phyloP scores from a whole-genome alignment of 2,329 filamentous ascomycete species.

The Macrophomina phaseolina region DNA sequence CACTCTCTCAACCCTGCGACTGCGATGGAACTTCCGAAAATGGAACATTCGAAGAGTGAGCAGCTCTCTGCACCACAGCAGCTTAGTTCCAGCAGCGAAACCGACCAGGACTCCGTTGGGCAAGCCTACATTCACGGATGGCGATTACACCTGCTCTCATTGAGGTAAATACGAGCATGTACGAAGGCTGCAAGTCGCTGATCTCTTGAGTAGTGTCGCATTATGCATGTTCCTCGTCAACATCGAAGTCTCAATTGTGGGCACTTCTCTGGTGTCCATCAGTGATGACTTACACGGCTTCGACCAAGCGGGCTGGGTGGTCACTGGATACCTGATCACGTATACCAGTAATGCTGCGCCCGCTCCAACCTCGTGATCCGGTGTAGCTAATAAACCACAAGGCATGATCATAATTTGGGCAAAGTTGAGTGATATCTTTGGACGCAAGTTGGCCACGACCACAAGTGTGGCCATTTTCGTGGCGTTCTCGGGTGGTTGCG shows the following conservation, averaged over 20 bases:
- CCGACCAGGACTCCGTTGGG: too few relatives aligned
- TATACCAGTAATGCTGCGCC: slow-evolving; percentile 38
- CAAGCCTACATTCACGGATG: too few relatives aligned
- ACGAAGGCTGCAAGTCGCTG: too few relatives aligned
- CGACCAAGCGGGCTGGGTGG: slow-evolving; percentile 39
- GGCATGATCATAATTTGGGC: slow-evolving; percentile 41
- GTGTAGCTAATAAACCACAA: slow-evolving; percentile 8
- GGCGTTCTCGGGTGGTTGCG: slow-evolving; percentile 40
- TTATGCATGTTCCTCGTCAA: slow-evolving; percentile 41
- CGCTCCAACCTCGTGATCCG: not conserved
- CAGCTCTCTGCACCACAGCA: too few relatives aligned
- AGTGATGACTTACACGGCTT: slow-evolving; percentile 39
- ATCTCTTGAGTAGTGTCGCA: slow-evolving; percentile 30
- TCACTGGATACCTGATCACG: slow-evolving; percentile 41
- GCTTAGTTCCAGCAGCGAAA: too few relatives aligned
- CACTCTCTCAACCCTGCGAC: too few relatives aligned
- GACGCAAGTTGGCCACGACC: slow-evolving; percentile 36
- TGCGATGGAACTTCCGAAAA: too few relatives aligned
- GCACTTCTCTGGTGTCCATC: slow-evolving; percentile 42
- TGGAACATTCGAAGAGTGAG: too few relatives aligned
- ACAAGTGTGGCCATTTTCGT: slow-evolving; percentile 37
- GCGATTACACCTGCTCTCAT: too few relatives aligned
- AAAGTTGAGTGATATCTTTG: slow-evolving; percentile 42
- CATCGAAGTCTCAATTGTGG: slow-evolving; percentile 44
- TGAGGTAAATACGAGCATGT: too few relatives aligned